Conservation (phyloP, 106 monocot species). For the Dendrobium chrysotoxum region DNA sequence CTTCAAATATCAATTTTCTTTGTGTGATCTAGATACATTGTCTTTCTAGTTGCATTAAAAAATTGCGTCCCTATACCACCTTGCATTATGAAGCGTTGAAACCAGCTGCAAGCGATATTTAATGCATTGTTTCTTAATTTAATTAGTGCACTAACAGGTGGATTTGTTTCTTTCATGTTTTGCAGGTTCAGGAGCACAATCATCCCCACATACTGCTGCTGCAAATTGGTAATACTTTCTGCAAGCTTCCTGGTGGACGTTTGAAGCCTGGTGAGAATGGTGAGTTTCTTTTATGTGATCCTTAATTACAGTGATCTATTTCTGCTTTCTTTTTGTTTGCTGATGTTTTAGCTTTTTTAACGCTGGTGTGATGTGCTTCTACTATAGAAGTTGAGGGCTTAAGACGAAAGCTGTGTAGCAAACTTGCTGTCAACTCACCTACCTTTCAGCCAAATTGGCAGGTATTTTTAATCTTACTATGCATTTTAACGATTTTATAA, state of each 20-base stretch:
- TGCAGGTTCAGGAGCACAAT: constrained; percentile 97
- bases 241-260: constrained; percentile 98
- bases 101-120: background rate
- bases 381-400: constrained; percentile 85
- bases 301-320: constrained; percentile 23
- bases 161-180: constrained; percentile 3
- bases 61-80: background rate
- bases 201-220: constrained; percentile 91
- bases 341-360: background rate
- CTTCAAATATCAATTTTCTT: too few species aligned
- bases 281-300: constrained; percentile 9
- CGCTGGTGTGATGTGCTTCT: background rate
- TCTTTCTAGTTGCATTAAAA: background rate
- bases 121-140: background rate
- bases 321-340: background rate
- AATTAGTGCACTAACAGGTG: background rate
- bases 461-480: constrained; percentile 31
- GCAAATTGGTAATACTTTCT: constrained; percentile 99
- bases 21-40: too few species aligned
- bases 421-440: constrained; percentile 84
- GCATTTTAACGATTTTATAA: background rate
- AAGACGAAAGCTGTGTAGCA: constrained; percentile 83
- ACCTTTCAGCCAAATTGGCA: constrained; percentile 92
- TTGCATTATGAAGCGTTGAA: background rate
- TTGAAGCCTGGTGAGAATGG: constrained; percentile 99